Base-by-base conservation (phyloP, 2,329 filamentous ascomycete genomes). In the Fusarium virguliforme region DNA sequence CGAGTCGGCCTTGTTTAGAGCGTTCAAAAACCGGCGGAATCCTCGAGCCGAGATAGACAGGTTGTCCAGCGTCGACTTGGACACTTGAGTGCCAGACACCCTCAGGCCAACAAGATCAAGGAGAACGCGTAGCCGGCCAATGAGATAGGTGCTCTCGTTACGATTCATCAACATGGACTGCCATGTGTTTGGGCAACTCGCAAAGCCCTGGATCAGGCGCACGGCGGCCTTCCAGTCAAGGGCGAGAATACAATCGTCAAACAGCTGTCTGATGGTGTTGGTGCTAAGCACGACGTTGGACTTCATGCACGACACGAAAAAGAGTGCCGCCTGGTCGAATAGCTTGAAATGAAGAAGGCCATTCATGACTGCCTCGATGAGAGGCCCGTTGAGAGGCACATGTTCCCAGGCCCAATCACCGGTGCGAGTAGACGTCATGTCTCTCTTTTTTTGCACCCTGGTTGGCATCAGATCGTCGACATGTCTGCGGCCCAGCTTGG, bases 271-370 rank as follows among this genome's bases (percentile, higher is more conserved):
- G n/a, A 83, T 74, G 1, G 80, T 71, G 18, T 76, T 71, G 3
- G 72, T 68, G 62, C 79, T 78, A 54, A 84, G 54, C 0, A 63
- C 54, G 22, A 82, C 77, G 4, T 79, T 79, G 13, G 80, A 74
- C 43, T 77, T 72, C 41, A 87, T 74, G 43, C 80, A 82, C 1
- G 80, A 74, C 38, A 82, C 73, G 40, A 87, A 81, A 12, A 86
- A 78, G 4, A 75, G 74, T 15, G 81, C 82, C 3, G 85, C 86
- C 37, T 86, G 80, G 12, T 81, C 79, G 32, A 85, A 78, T 40
- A 83, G 79, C 62, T 79, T 81, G 43, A 88, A 85, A 40, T 83
- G 80, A 9, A 89, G 75, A 56, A 89, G 80, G 2, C 85, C 85
- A 40, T 79, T 74, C 26, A 89, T 79, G 4, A 88, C 79, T 54